These are phyloP conservation scores for Allomyces macrogynus DNA, from an alignment of 192 early-diverging fungal genomes.

Conservation along the genomic window DNA sequence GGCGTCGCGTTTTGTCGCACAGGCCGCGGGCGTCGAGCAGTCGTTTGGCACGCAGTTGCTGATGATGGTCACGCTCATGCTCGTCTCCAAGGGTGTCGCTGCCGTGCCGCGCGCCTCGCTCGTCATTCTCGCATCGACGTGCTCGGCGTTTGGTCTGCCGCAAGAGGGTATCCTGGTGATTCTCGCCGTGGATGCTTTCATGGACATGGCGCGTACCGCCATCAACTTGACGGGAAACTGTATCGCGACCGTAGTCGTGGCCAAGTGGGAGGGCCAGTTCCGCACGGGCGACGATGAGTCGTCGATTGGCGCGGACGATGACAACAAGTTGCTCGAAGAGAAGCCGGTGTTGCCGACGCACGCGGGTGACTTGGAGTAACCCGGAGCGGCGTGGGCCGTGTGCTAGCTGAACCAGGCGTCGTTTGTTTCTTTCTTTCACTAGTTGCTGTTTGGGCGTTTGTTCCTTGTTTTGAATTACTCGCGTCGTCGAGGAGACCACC, in stretches of 20 bases:
- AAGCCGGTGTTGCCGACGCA: too few relatives aligned
- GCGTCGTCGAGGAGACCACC: too few relatives aligned
- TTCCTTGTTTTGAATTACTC: too few relatives aligned
- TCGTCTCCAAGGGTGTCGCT: slow-evolving; percentile 45
- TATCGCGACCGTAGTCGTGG: slow-evolving; percentile 38
- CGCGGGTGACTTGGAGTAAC: too few relatives aligned
- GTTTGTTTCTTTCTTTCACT: too few relatives aligned
- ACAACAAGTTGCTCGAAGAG: too few relatives aligned
- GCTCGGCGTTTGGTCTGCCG: slow-evolving; percentile 33
- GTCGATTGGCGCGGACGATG: too few relatives aligned
- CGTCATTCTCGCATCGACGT: slow-evolving; percentile 32
- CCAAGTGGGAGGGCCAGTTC: slow-evolving; percentile 47
- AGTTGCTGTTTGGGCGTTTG: too few relatives aligned
- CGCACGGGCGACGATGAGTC: slow-evolving; percentile 13
- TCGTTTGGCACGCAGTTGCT: slow-evolving; percentile 33
- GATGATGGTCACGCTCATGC: slow-evolving; percentile 42
- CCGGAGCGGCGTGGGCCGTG: too few relatives aligned
- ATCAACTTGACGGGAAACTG: slow-evolving; percentile 54
- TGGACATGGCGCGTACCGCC: slow-evolving; percentile 53
- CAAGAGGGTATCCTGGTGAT: slow-evolving; percentile 34
- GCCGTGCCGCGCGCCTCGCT: slow-evolving; percentile 37
- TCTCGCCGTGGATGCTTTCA: slow-evolving; percentile 51
- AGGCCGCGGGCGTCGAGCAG: slow-evolving; percentile 28
- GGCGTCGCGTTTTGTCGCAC: slow-evolving; percentile 47
- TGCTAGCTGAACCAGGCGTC: too few relatives aligned